A percentile compares a stretch with the other conserved stretches of the same genome.
phyloP scores from a whole-genome alignment of 2,329 filamentous ascomycete genomes.

The Magnaporthiopsis rhizophila region DNA sequence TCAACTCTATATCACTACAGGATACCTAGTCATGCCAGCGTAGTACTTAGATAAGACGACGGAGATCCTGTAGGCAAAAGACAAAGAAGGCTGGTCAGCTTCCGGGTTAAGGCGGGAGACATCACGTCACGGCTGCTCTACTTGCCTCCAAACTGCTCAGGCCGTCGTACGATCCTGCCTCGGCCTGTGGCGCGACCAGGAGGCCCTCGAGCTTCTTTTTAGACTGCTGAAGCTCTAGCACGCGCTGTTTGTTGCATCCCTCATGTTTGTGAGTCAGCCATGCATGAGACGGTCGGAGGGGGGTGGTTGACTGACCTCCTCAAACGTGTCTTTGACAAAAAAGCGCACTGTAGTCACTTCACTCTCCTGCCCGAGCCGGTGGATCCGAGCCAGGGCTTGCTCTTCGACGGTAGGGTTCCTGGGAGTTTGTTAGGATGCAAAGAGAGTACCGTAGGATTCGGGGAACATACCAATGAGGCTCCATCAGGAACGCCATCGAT shows the following conservation, averaged over 20 bases:
- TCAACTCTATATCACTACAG: not conserved
- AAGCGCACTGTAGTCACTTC: slow-evolving; percentile 21
- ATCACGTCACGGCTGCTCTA: not conserved
- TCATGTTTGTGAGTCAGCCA: too few relatives aligned
- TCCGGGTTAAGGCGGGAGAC: not conserved
- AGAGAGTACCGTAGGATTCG: not conserved
- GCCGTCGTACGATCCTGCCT: not conserved
- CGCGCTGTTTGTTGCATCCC: slow-evolving; percentile 8
- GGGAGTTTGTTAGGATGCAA: not conserved
- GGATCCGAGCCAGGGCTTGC: slow-evolving; percentile 20
- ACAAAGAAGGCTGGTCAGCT: not conserved
- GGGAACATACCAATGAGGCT: slow-evolving; percentile 34
- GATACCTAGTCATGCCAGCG: too few relatives aligned
- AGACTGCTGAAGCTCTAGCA: slow-evolving; percentile 12
- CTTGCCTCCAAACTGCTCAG: not conserved
- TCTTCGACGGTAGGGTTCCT: slow-evolving; percentile 24
- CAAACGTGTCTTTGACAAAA: slow-evolving; percentile 19
- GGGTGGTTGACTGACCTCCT: slow-evolving; percentile 15
- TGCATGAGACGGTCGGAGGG: too few relatives aligned
- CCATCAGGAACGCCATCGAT: slow-evolving; percentile 38
- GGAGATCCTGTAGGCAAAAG: not conserved
- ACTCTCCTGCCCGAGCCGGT: slow-evolving; percentile 19
- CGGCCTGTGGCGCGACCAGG: slow-evolving; percentile 5
- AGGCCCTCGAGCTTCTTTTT: slow-evolving; percentile 13
- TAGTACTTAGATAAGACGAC: not conserved